Evolutionary conservation across 2,329 filamentous ascomycete genomes (phyloP).

Genomic region (Botrytis fabae): DNA sequence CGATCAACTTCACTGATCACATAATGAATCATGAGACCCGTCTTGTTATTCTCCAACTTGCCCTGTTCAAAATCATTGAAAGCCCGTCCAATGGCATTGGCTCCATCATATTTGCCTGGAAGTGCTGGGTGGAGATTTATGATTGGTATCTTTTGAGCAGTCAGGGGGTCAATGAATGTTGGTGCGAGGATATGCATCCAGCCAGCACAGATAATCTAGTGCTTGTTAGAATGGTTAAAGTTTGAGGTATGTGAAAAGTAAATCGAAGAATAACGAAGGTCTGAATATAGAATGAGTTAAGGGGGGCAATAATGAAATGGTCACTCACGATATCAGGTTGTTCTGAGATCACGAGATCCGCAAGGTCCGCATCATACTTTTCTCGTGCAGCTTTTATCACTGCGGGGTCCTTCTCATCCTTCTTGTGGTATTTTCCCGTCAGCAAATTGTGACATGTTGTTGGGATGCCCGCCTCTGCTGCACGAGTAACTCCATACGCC

Average conservation of each 20-base stretch:
- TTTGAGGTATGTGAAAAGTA: not conserved
- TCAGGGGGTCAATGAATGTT: constrained; percentile 61
- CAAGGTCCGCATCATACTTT: constrained; percentile 67
- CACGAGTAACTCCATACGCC: constrained; percentile 64
- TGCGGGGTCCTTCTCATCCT: constrained; percentile 45
- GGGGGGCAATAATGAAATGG: not conserved
- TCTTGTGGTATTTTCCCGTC: constrained; percentile 46
- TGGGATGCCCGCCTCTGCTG: constrained; percentile 58
- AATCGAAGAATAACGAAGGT: no score
- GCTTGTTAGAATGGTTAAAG: not conserved
- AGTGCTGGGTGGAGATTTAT: constrained; percentile 71
- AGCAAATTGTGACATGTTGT: constrained; percentile 67
- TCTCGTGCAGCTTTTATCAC: constrained; percentile 52
- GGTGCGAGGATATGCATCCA: constrained; percentile 71
- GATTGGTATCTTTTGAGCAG: constrained; percentile 54
- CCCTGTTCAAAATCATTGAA: constrained; percentile 68
- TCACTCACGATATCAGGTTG: constrained; percentile 50
- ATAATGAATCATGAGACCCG: constrained; percentile 87
- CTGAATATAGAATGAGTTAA: not conserved
- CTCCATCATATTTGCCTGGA: constrained; percentile 72
- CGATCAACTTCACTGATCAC: constrained; percentile 79
- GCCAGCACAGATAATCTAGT: constrained; percentile 60
- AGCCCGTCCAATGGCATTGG: constrained; percentile 74
- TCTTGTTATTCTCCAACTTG: constrained; percentile 64
- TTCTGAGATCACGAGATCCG: constrained; percentile 54